Conservation (phyloP, 2,329 filamentous ascomycete genomes). For the Hypoxylon sp. region DNA sequence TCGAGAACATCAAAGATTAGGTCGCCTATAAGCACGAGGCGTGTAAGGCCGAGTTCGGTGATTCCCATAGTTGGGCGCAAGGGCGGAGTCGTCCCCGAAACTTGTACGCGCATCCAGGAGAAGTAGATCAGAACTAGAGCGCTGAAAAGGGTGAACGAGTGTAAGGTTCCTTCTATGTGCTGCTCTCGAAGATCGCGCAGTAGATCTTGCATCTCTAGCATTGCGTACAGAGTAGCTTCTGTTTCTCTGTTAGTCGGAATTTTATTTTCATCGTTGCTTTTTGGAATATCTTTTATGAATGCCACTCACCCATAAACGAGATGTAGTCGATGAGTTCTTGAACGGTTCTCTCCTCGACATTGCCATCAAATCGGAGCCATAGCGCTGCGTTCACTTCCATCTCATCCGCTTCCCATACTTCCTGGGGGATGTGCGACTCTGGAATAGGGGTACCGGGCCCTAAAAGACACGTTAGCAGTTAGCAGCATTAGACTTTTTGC, state of each 20-base stretch:
- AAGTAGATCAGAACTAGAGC: no score
- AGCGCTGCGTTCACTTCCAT: neutral
- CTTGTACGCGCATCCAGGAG: no score
- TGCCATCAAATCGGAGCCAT: neutral
- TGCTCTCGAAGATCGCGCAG: neutral
- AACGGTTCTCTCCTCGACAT: neutral
- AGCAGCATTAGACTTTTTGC: neutral
- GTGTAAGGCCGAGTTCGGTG: no score
- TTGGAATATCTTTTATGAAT: neutral
- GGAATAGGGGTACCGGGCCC: neutral
- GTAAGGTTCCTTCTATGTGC: neutral
- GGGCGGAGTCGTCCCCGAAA: no score
- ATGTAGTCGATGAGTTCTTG: neutral
- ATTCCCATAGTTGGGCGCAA: no score
- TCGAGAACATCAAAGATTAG: no score
- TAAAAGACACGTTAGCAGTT: neutral
- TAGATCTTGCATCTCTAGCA: neutral
- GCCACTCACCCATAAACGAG: neutral
- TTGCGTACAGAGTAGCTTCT: neutral
- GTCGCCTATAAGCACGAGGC: no score
- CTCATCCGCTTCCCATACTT: neutral
- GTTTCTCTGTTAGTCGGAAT: neutral
- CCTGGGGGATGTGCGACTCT: neutral
- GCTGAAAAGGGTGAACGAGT: neutral
- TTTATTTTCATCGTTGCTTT: neutral